Conservation (phyloP, 73 alveolate genomes). For the Tetrahymena malaccensis region DNA sequence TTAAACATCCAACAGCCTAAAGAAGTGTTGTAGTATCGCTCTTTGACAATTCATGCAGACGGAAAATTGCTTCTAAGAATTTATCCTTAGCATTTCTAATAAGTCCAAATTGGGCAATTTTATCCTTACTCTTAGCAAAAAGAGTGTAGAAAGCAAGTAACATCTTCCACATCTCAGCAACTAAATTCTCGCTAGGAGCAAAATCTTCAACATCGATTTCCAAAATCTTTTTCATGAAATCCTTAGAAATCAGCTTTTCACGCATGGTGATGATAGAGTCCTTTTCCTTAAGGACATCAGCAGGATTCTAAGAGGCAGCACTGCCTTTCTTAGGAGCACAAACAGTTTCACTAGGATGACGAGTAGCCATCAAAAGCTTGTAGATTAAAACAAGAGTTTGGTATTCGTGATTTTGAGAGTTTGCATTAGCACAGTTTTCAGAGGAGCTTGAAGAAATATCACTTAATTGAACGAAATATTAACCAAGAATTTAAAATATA, state of each 20-base stretch:
- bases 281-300: neutral
- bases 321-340: neutral
- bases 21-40: neutral
- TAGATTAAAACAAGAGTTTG: neutral
- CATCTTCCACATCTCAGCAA: neutral
- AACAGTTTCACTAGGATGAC: neutral
- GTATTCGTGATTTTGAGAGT: neutral
- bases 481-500: neutral
- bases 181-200: neutral
- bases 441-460: neutral
- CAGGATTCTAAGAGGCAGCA: neutral
- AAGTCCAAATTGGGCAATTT: neutral
- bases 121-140: neutral
- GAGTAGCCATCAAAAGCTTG: neutral
- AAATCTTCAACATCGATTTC: neutral
- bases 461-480: neutral
- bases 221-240: neutral
- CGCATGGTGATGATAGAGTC: neutral
- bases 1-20: neutral
- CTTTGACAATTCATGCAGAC: neutral
- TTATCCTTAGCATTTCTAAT: neutral
- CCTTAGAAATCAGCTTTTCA: neutral
- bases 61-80: neutral
- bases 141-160: neutral
- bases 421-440: neutral